A percentile compares a stretch with the other conserved stretches of the same genome.
Conservation (phyloP, 1,284 basidiomycete species). For the Trametes polyzona region DNA sequence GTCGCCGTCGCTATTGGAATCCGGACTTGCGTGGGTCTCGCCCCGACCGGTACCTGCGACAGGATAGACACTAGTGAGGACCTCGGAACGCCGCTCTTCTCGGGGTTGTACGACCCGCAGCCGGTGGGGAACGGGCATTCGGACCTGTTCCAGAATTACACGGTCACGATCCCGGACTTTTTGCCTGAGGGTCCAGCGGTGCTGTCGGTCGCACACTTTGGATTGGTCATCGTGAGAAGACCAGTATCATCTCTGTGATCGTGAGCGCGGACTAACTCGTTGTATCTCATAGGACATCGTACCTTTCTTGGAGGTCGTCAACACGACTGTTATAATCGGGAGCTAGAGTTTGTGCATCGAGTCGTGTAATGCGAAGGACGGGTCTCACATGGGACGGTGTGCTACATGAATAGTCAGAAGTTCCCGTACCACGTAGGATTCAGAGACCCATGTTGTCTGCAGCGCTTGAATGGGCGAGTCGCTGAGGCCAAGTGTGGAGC, state of each 20-base stretch:
- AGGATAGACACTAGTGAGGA: slow-evolving; percentile 24
- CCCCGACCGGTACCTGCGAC: slow-evolving; percentile 27
- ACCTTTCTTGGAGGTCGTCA: slow-evolving; percentile 12
- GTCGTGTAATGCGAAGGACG: too few species aligned
- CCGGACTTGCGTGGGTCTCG: slow-evolving; percentile 34
- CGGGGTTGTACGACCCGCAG: slow-evolving; percentile 46
- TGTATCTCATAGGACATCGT: background rate
- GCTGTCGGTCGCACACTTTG: slow-evolving; percentile 47
- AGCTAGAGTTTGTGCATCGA: background rate
- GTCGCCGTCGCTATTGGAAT: slow-evolving; percentile 48
- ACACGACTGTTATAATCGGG: slow-evolving; percentile 1
- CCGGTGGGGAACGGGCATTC: slow-evolving; percentile 27
- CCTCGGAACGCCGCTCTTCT: slow-evolving; percentile 49
- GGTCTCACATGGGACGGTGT: too few species aligned
- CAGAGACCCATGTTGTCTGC: too few species aligned
- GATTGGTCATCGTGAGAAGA: slow-evolving; percentile 51
- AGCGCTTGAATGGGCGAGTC: too few species aligned
- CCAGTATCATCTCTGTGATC: slow-evolving; percentile 1
- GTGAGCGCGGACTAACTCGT: background rate
- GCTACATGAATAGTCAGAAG: too few species aligned
- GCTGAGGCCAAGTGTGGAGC: too few species aligned
- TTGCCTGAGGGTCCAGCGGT: slow-evolving; percentile 35
- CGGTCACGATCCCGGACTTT: slow-evolving; percentile 45
- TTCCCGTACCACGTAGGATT: too few species aligned
- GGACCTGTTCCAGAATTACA: slow-evolving; percentile 53